Percentiles rank a stretch among this genome's conserved stretches.
Evolutionary conservation across 2,329 filamentous ascomycete genomes (phyloP).

Genomic region (Emergomyces pasteurianus): DNA sequence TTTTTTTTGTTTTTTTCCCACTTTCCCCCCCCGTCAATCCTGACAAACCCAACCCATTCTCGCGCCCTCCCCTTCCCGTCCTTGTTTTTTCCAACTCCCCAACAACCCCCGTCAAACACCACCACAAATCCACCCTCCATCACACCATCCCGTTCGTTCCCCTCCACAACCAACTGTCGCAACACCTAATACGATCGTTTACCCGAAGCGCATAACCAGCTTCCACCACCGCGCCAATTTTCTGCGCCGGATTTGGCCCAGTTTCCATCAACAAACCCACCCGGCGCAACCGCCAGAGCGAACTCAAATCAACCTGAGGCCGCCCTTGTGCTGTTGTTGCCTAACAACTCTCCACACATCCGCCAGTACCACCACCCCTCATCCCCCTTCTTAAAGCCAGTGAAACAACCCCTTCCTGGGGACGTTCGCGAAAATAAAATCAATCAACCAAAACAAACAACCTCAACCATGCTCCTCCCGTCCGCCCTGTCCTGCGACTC

Average conservation of each 20-base stretch:
- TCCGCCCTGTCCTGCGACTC: conserved; percentile 35
- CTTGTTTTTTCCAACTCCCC: too few relatives aligned
- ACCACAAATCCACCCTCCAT: too few relatives aligned
- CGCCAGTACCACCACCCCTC: conserved; percentile 4
- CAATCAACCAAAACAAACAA: not conserved
- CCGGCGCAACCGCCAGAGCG: conserved; percentile 7
- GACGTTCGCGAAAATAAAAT: not conserved
- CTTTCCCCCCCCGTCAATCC: too few relatives aligned
- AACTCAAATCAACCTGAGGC: too few relatives aligned
- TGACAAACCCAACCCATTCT: too few relatives aligned
- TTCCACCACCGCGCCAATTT: not conserved
- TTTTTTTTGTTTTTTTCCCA: too few relatives aligned
- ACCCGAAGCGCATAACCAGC: conserved; percentile 6
- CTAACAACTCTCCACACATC: not conserved
- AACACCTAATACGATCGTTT: not conserved
- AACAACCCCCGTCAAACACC: too few relatives aligned
- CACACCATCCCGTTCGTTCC: not conserved
- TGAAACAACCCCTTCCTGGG: too few relatives aligned
- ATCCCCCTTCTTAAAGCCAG: not conserved
- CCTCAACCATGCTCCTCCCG: conserved; percentile 30
- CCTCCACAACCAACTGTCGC: conserved; percentile 6
- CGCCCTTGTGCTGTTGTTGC: not conserved
- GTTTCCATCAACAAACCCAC: conserved; percentile 2
- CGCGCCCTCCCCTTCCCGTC: too few relatives aligned
- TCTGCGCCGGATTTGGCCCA: not conserved